phyloP scores from a whole-genome alignment of 495 filamentous ascomycete genomes.

The Penicillium taxi region DNA sequence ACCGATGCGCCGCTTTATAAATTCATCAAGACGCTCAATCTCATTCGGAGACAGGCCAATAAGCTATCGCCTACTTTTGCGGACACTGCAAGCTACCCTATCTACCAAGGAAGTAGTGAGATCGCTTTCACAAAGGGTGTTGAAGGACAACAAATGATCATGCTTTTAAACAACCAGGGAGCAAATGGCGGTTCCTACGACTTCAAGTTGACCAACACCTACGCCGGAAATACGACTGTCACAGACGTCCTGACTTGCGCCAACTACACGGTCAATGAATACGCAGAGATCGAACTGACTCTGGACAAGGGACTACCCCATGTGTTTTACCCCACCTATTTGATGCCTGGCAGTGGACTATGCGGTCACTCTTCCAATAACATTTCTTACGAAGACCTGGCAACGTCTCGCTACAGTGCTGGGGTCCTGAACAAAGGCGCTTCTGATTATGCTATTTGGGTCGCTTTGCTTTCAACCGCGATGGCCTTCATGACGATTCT shows the following conservation, averaged over 20 bases:
- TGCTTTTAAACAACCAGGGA: slow-evolving; percentile 53
- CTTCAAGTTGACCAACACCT: slow-evolving; percentile 37
- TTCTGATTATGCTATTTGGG: too few relatives aligned
- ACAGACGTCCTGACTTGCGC: slow-evolving; percentile 47
- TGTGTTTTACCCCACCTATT: slow-evolving; percentile 32
- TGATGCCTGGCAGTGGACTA: slow-evolving; percentile 30
- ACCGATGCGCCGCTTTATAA: slow-evolving; percentile 53
- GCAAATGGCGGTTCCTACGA: slow-evolving; percentile 31
- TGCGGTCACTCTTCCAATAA: slow-evolving; percentile 23
- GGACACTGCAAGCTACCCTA: slow-evolving; percentile 29
- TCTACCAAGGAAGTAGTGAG: slow-evolving; percentile 48
- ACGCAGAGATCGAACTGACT: slow-evolving; percentile 37
- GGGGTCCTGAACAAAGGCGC: background rate
- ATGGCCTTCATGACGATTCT: too few relatives aligned
- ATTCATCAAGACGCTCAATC: slow-evolving; percentile 50
- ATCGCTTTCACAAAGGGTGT: slow-evolving; percentile 58
- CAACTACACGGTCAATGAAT: slow-evolving; percentile 30
- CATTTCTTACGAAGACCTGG: slow-evolving; percentile 10
- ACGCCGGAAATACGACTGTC: slow-evolving; percentile 22
- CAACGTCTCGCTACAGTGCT: background rate
- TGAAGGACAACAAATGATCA: slow-evolving; percentile 46
- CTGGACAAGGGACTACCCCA: slow-evolving; percentile 45
- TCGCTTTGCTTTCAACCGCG: too few relatives aligned
- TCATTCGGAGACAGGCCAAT: slow-evolving; percentile 50
- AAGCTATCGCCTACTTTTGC: slow-evolving; percentile 40